Base-by-base conservation (phyloP, 345 rosid species). In the Limnanthes douglasii region DNA sequence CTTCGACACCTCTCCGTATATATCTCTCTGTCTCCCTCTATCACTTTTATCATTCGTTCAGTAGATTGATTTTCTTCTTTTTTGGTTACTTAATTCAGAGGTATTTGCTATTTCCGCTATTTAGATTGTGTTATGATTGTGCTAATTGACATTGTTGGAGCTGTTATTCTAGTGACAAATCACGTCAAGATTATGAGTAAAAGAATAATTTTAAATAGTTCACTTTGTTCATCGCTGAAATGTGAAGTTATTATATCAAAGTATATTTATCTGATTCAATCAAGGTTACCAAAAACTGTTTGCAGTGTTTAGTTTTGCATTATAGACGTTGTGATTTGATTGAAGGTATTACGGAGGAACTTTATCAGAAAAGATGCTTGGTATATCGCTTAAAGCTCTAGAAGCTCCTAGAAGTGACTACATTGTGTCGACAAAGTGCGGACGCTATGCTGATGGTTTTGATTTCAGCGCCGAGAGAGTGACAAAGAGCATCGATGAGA, bases 1-100 rank as follows among this genome's bases (percentile, higher is more conserved):
- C 76, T 90, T 84, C 60, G 94, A 90, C 55, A 90, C 98, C 54
- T 90, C 94, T 9, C 98, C 98, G 98, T 90, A 70, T n/a, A n/a
- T n/a, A 14, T 21, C 50, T 21, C 51, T 41, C 38, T 12, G 14
- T 42, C 31, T 21, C 1, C n/a, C 5, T 30, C 36, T 46, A 3
- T 19, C n/a, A 28, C 32, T 19, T 13, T 2, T 34, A n/a, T n/a
- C n/a, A n/a, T n/a, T n/a, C n/a, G n/a, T n/a, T 12, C 11, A 43
- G 1, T n/a, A 20, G 11, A 28, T 26, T 21, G 29, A 29, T 24
- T 11, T 9, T 31, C 11, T 11, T 10, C 11, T 1, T n/a, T n/a
- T n/a, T n/a, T n/a, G n/a, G n/a, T n/a, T n/a, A n/a, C n/a, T n/a
- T n/a, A n/a, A n/a, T n/a, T n/a, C n/a, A n/a, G n/a, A n/a, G n/a